Base-by-base conservation (phyloP, 805 yeast species). In the Naumovozyma dairenensis region DNA sequence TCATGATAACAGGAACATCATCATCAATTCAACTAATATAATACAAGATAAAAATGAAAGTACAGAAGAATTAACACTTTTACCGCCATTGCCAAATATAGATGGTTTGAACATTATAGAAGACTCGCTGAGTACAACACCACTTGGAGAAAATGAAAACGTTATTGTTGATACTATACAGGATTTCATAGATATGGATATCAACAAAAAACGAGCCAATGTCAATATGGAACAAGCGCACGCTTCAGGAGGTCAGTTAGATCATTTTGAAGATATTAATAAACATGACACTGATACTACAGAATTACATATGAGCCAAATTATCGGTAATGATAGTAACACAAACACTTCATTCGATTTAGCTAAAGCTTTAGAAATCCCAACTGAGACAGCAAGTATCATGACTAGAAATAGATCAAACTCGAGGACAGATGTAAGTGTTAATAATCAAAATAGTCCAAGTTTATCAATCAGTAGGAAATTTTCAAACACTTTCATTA, bases 301-400 rank as follows among this genome's bases (percentile, higher is more conserved):
- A 6, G 13, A 12, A 12, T 12, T 12, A 12, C 5, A 6, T 22
- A 6, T 15, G 13, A 22, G 13, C 13, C 10, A 6, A 12, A 12
- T 7, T 12, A n/a, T 24, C 27, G 6, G 13, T 12, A 24, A 31
- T 25, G 36, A 32, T 14, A 37, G 31, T 25, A 37, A 22, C 13
- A 39, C 37, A 1, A 43, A 42, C 31, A 42, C 44, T 5, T 45
- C 55, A 13, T 49, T 51, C 27, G 53, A 52, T 39, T 41, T 52
- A n/a, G 51, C 57, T 10, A 51, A 51, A 33, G 56, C 57, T 5
- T 34, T 52, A 21, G 53, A 52, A 36, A 52, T 52, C 15, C 34
- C 34, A 24, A 10, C 26, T 6, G 9, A 6, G 10, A 20, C 10
- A 20, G 10, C 6, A 7, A 12, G n/a, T 12, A 24, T 10, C n/a